phyloP scores from a whole-genome alignment of 164 flowering plant genomes.

The Pachysandra terminalis region DNA sequence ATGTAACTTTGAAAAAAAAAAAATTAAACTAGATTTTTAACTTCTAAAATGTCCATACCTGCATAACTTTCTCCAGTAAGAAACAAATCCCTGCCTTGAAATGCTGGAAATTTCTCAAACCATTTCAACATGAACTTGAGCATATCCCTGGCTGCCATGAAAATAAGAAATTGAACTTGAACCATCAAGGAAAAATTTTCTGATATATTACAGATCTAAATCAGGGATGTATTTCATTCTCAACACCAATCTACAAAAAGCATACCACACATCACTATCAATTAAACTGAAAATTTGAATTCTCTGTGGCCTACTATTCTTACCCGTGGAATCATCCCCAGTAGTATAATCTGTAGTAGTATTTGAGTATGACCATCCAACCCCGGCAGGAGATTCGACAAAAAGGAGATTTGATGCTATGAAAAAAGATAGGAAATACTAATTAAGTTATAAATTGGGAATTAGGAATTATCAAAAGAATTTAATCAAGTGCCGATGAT shows the following conservation, averaged over 20 bases:
- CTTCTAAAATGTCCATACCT: slow-evolving; percentile 36
- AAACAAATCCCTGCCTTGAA: slow-evolving; percentile 56
- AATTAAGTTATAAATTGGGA: neutral
- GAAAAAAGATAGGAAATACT: slow-evolving; percentile 5
- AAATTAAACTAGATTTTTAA: neutral
- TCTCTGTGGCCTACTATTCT: neutral
- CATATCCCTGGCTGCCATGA: slow-evolving; percentile 78
- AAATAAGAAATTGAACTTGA: slow-evolving; percentile 9
- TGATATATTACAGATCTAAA: neutral
- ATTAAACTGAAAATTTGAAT: no score
- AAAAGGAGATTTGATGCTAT: slow-evolving; percentile 88
- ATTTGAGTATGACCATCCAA: slow-evolving; percentile 98
- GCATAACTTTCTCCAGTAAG: slow-evolving; percentile 99
- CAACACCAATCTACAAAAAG: no score
- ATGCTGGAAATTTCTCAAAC: slow-evolving; percentile 77
- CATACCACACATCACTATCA: no score
- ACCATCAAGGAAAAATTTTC: neutral
- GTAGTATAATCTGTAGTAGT: slow-evolving; percentile 63
- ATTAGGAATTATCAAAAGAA: neutral
- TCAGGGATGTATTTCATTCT: no score
- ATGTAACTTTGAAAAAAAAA: neutral
- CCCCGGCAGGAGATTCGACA: slow-evolving; percentile 97
- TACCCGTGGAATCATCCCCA: slow-evolving; percentile 86
- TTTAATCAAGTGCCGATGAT: neutral
- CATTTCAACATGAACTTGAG: slow-evolving; percentile 59